Percentiles rank a stretch among this genome's conserved stretches.
These are phyloP conservation scores for Cerioporus squamosus DNA, from an alignment of 1,284 basidiomycete genomes.

Conservation along the genomic window DNA sequence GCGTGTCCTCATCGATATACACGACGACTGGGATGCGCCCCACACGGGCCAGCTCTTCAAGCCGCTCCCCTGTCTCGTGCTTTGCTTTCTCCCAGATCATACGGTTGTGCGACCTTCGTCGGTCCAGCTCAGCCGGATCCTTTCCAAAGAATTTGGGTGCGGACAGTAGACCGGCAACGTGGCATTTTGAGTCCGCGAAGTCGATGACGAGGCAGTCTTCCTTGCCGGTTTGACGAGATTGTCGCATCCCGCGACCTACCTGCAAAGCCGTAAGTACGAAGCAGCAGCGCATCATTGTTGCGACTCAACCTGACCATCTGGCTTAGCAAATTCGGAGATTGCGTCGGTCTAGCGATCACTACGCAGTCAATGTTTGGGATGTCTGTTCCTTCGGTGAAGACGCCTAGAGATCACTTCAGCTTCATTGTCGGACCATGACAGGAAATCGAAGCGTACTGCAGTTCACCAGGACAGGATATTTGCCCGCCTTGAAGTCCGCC, in stretches of 20 bases:
- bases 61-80: too few relatives aligned
- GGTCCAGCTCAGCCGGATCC: conserved; percentile 70
- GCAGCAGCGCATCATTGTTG: neutral
- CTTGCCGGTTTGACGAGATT: conserved; percentile 84
- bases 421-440: neutral
- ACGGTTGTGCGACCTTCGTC: conserved; percentile 48
- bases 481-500: conserved; percentile 68
- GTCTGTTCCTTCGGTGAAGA: conserved; percentile 91
- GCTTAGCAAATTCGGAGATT: conserved; percentile 86
- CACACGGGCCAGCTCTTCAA: too few relatives aligned
- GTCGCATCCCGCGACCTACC: conserved; percentile 93
- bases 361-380: conserved; percentile 94
- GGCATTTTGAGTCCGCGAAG: conserved; percentile 76
- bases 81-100: too few relatives aligned
- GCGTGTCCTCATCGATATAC: conserved; percentile 83
- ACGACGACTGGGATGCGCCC: conserved; percentile 46
- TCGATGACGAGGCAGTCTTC: conserved; percentile 89
- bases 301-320: conserved; percentile 76
- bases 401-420: conserved; percentile 50
- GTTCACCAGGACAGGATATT: conserved; percentile 90
- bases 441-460: conserved; percentile 62
- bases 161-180: conserved; percentile 56
- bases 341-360: conserved; percentile 84
- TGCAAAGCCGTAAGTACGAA: conserved; percentile 33
- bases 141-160: conserved; percentile 89